Base-by-base conservation (phyloP, 257 asterid genomes). In the Nicotiana otophora region DNA sequence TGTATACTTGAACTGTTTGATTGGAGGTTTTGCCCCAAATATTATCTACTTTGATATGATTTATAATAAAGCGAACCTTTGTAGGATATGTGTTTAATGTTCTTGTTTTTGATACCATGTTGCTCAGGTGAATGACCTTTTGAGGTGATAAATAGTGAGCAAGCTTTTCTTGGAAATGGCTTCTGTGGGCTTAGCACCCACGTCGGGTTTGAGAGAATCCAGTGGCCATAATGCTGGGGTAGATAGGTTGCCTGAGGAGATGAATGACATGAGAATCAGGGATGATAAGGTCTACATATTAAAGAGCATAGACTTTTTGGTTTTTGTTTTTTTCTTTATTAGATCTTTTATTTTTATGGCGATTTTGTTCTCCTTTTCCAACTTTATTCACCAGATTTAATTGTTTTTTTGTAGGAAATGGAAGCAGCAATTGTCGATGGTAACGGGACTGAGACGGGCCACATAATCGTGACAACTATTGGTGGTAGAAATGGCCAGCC, bases 401-500 rank as follows among this genome's bases (percentile, higher is more conserved):
- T 5, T 58, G 42, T 76, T 60, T 8, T 20, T 83, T 67, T 81
- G 46, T 85, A 93, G 98, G 98, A 94, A 85, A 89, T 93, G 91
- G 97, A 93, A 89, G 92, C 95, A 64, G 81, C 93, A 54, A 81
- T 93, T 78, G 97, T 94, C 55, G 93, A 92, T 82, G 99, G 97
- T 78, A 93, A 92, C 90, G 99, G 97, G 80, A 93, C 99, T 78
- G 99, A 95, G 92, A 83, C 97, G n/a, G 99, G 99, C 72, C 99
- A 95, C 88, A 91, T 93, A 86, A 95, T 95, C 55, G 99, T 93
- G 88, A 92, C 98, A 81, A 91, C 95, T 77, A 91, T 94, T 87
- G 98, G 95, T 28, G 98, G 98, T 82, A 89, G 91, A 86, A 91
- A 91, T 88, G 98, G 97, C 87, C 98, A 95, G 78, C 92, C 97